Conservation (phyloP, 2,329 filamentous ascomycete species). For the Chrysoporthe austroafricana region DNA sequence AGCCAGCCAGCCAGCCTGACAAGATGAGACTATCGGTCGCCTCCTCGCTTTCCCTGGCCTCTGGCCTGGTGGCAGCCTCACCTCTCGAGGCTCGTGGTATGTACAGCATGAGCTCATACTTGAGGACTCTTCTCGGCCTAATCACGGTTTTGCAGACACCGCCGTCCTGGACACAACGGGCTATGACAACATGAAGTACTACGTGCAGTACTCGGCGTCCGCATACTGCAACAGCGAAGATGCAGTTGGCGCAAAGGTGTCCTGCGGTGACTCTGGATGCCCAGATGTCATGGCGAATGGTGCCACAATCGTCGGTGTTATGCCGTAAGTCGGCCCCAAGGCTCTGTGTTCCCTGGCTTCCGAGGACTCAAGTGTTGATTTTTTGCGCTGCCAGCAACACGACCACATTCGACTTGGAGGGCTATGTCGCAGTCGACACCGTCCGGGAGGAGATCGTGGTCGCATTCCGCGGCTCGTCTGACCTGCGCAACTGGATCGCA, state of each 20-base stretch:
- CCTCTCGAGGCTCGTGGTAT: conserved; percentile 23
- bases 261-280: conserved; percentile 50
- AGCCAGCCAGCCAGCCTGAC: conserved; percentile 1
- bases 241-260: conserved; percentile 43
- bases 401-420: conserved; percentile 43
- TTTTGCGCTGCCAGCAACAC: conserved; percentile 21
- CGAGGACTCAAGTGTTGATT: neutral
- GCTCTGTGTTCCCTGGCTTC: neutral
- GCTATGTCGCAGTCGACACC: conserved; percentile 56
- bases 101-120: neutral
- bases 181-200: conserved; percentile 50
- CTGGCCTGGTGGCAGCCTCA: conserved; percentile 22
- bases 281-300: conserved; percentile 47
- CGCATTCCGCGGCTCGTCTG: conserved; percentile 61
- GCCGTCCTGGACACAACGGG: conserved; percentile 38
- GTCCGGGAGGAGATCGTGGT: conserved; percentile 59
- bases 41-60: conserved; percentile 19
- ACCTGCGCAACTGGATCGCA: conserved; percentile 64
- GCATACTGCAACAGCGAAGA: conserved; percentile 57
- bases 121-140: neutral
- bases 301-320: conserved; percentile 48
- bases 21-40: conserved; percentile 26
- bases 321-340: conserved; percentile 38
- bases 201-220: conserved; percentile 55
- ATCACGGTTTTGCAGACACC: conserved; percentile 10